Evolutionary conservation across 2,329 filamentous ascomycete genomes (phyloP).

Genomic region (Calonectria pseudoreteaudii): DNA sequence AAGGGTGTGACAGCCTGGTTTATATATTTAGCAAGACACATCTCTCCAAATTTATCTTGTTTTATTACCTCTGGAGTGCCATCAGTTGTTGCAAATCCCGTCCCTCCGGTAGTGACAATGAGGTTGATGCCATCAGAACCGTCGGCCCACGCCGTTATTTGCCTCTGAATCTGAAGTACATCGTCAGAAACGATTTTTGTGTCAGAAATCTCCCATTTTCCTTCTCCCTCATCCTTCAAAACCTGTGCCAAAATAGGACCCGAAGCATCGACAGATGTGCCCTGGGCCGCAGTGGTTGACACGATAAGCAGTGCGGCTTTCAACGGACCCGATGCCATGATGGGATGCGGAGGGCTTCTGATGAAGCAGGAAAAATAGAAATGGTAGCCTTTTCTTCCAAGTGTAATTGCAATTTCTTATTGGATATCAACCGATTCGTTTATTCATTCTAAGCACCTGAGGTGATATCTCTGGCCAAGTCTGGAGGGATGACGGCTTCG

Average conservation of each 20-base stretch:
- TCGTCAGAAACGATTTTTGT: constrained; percentile 85
- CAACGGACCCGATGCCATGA: constrained; percentile 58
- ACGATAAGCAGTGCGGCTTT: constrained; percentile 85
- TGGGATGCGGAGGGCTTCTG: neutral
- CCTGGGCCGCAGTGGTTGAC: constrained; percentile 87
- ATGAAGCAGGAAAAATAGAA: neutral
- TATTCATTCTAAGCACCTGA: neutral
- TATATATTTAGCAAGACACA: neutral
- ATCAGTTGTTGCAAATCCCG: constrained; percentile 89
- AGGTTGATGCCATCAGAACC: constrained; percentile 73
- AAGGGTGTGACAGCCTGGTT: constrained; percentile 79
- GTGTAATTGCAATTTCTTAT: neutral
- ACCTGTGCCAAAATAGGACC: constrained; percentile 74
- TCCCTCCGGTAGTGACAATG: constrained; percentile 90
- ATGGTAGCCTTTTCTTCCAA: neutral
- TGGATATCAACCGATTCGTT: neutral
- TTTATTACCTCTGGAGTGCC: constrained; percentile 83
- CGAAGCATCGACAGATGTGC: constrained; percentile 83
- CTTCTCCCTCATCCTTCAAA: constrained; percentile 73
- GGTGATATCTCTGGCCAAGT: constrained; percentile 4
- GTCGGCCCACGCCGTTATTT: constrained; percentile 81
- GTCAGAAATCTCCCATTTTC: constrained; percentile 77
- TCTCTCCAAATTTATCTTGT: neutral
- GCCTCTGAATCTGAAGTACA: constrained; percentile 77
- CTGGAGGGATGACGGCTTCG: neutral